Evolutionary conservation across 192 early-diverging fungal genomes (phyloP).

Genomic region (Coemansia sp.): DNA sequence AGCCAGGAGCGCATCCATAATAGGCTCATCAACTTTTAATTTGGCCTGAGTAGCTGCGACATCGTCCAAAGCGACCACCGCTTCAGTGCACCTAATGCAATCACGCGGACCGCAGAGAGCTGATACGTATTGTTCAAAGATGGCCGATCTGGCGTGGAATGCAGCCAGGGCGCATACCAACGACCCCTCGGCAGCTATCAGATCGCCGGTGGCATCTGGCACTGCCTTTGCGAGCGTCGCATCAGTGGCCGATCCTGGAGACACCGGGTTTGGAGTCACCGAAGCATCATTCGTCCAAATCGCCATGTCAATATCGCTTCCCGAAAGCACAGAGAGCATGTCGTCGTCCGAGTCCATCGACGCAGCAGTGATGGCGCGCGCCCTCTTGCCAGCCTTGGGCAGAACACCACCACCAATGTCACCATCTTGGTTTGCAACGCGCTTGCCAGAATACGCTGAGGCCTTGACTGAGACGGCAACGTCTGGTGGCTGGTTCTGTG

Average conservation of each 20-base stretch:
- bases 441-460: constrained; percentile 13
- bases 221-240: background rate
- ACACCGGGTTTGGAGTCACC: constrained; percentile 18
- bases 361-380: constrained; percentile 8
- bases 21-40: background rate
- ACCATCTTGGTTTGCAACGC: constrained; percentile 12
- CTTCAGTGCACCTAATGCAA: constrained; percentile 27
- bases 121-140: constrained; percentile 75
- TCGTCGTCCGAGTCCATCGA: constrained; percentile 36
- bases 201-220: background rate
- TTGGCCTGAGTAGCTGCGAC: background rate
- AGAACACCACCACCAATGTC: constrained; percentile 1
- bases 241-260: constrained; percentile 15
- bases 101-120: constrained; percentile 55
- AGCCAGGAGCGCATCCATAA: background rate
- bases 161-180: constrained; percentile 53
- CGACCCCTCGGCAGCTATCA: constrained; percentile 32
- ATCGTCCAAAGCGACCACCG: constrained; percentile 7
- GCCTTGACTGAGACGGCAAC: background rate
- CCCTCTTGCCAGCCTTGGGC: constrained; percentile 19
- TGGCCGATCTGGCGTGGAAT: constrained; percentile 68
- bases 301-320: constrained; percentile 45
- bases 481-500: constrained; percentile 8
- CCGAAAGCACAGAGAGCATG: constrained; percentile 39
- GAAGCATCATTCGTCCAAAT: constrained; percentile 36